Evolutionary conservation across 306 rosid genomes (phyloP), one percentile per base, ranked within the genome.

Genomic region (Lathyrus tuberosus): DNA sequence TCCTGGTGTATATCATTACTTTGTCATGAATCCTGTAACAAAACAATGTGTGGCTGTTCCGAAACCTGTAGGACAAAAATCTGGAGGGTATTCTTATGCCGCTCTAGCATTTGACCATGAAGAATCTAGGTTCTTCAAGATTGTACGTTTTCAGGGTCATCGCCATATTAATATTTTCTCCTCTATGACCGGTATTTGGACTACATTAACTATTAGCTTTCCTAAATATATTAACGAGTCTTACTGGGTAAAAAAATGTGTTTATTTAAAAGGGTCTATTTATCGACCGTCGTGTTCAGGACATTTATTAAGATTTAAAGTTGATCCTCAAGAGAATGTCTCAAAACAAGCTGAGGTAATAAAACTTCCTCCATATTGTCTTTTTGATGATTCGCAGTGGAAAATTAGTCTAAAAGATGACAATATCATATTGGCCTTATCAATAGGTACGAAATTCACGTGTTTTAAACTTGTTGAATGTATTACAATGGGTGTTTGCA

Each of bases 101-200:
- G 40, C 70, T 5, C n/a, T 72, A 17, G 77, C 77, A 0, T 72
- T 61, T 72, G 70, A 72, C 9, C 77, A 62, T 9, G 0, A 8
- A 0, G 70, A 72, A 4, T 72, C 70, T 14, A 5, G 52, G 53
- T 62, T 20, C 1, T 62, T 72, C 5, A 72, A 15, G 13, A 62
- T 72, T 10, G 37, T 72, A 12, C 70, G 48, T 0, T 49, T 72
- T 38, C 62, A 62, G 3, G 30, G 69, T 37, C 3, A 2, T 4
- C 30, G 41, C 1, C 31, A 15, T 8, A 1, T 62, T 0, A 49
- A 51, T 1, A 4, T 62, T 10, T 72, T 72, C 35, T 72, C 70
- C 2, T 72, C 77, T 3, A 8, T n/a, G 8, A 51, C 18, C 0
- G 53, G 77, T n/a, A 0, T 8, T 35, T 72, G 77, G 77, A 49